Evolutionary conservation across 495 filamentous ascomycete species (phyloP).

Genomic region (Trichoderma parareesei): DNA sequence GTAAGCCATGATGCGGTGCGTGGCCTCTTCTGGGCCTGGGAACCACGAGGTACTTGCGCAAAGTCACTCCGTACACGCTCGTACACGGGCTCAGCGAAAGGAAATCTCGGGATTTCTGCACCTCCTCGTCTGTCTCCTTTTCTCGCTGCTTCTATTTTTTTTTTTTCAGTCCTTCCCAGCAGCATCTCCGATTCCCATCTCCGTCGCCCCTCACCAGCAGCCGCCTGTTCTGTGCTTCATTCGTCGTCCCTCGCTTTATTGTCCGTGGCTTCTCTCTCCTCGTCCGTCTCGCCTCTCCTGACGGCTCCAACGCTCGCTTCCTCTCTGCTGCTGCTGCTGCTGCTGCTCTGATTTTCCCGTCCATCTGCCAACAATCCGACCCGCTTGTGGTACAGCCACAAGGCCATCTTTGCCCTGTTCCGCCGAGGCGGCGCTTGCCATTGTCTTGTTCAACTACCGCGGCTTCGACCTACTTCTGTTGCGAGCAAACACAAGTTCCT

Average conservation of each 20-base stretch:
- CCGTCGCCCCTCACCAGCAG: background rate
- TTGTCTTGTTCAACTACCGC: background rate
- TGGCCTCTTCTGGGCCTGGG: background rate
- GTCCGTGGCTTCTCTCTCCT: background rate
- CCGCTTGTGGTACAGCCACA: slow-evolving; percentile 6
- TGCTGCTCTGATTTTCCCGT: background rate
- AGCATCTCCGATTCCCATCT: background rate
- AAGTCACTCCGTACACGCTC: no score
- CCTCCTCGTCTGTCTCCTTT: background rate
- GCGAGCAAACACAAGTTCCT: background rate
- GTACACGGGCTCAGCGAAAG: background rate
- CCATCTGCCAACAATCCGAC: slow-evolving; percentile 2
- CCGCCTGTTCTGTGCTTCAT: background rate
- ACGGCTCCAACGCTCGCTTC: background rate
- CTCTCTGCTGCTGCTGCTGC: background rate
- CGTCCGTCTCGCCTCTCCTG: background rate
- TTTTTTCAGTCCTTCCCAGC: background rate
- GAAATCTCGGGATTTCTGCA: slow-evolving; percentile 5
- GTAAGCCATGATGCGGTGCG: background rate
- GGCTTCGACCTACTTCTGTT: background rate
- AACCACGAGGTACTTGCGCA: slow-evolving; percentile 1
- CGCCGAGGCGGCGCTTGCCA: background rate
- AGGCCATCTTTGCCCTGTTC: background rate
- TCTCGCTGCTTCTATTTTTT: background rate
- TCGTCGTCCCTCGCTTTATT: background rate